Base-by-base conservation (phyloP, 2,329 filamentous ascomycete species). In the Blumeria graminis region DNA sequence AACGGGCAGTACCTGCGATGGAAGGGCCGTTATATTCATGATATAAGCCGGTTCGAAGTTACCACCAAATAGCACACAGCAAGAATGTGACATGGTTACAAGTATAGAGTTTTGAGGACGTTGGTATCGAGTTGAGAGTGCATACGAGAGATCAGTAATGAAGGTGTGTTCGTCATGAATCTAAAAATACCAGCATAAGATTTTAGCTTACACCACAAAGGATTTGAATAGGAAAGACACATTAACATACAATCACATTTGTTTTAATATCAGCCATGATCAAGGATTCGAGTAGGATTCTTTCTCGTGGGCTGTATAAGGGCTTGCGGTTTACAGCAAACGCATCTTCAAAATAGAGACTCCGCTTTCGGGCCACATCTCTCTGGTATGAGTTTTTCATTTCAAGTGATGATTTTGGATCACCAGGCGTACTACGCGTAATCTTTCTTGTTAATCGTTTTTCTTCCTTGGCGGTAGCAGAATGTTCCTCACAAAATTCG, bases 1-100 rank as follows among this genome's bases (percentile, higher is more conserved):
- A 3, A 80, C 76, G 0, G 84, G 78, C 59, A 82, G 80, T 57
- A 92, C 71, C 60, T 86, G 76, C 10, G 73, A 73, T 0, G 83
- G 74, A 9, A 92, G 72, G 0, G 86, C 81, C 38, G 76, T 81
- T 58, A 94, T 76, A 36, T 78, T 82, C 64, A 94, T 72, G 58
- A 81, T 76, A 65, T 94, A 95, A 18, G 86, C 84, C 3, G 86
- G 83, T 55, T 88, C 82, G 60, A 86, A 83, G 5, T 79, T 81
- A 38, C 81, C 84, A 1, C 78, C 84, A 58, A 90, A 82, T 56
- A 86, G 72, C 62, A 94, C 76, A 64, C 82, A 85, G 13, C 78
- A 76, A 32, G 82, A 81, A 64, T 92, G 85, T 45, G 83, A 76
- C n/a, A 94, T 70, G 1, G 78, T 82, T 51, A 93, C 77, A 65